Percentiles rank a stretch among this genome's conserved stretches.
Conservation (phyloP, 139 green algal species). For the Raphidocelis subcapitata region DNA sequence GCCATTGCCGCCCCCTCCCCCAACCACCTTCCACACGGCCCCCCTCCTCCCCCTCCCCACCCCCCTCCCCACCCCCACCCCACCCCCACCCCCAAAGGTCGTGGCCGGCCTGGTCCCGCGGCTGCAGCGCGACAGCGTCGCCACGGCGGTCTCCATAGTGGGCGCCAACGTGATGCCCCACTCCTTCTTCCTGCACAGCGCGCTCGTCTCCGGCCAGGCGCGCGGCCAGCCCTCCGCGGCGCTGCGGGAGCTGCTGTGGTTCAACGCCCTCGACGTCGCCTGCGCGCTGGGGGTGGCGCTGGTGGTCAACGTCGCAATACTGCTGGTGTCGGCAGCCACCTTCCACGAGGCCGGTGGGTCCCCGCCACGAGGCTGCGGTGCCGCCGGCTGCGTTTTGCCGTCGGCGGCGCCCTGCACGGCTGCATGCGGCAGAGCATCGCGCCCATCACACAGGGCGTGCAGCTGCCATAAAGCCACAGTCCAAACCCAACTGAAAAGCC, state of each 20-base stretch:
- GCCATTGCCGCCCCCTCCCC: too few relatives aligned
- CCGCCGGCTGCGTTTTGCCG: too few relatives aligned
- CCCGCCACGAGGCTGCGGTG: not conserved
- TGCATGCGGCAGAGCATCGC: too few relatives aligned
- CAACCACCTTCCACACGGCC: too few relatives aligned
- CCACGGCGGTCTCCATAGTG: slow-evolving; percentile 59
- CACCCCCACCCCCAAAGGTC: too few relatives aligned
- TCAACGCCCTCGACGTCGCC: slow-evolving; percentile 59
- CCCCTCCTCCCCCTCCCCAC: too few relatives aligned
- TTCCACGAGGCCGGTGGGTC: slow-evolving; percentile 49
- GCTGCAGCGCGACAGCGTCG: slow-evolving; percentile 41
- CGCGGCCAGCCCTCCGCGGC: not conserved
- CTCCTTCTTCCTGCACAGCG: slow-evolving; percentile 61
- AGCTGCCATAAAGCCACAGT: too few relatives aligned
- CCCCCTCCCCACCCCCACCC: too few relatives aligned
- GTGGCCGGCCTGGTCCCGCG: slow-evolving; percentile 39
- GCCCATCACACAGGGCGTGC: too few relatives aligned
- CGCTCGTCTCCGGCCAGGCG: slow-evolving; percentile 41
- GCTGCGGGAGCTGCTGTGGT: slow-evolving; percentile 35
- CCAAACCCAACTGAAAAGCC: too few relatives aligned
- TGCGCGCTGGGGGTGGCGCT: slow-evolving; percentile 54
- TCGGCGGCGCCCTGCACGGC: too few relatives aligned
- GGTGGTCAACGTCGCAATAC: slow-evolving; percentile 59
- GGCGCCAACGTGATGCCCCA: slow-evolving; percentile 68
- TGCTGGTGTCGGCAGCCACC: slow-evolving; percentile 57